A percentile compares a stretch with the other conserved stretches of the same genome.
Evolutionary conservation across 441 rosid species (phyloP).

Genomic region (Bocquillonia castaneifolia): DNA sequence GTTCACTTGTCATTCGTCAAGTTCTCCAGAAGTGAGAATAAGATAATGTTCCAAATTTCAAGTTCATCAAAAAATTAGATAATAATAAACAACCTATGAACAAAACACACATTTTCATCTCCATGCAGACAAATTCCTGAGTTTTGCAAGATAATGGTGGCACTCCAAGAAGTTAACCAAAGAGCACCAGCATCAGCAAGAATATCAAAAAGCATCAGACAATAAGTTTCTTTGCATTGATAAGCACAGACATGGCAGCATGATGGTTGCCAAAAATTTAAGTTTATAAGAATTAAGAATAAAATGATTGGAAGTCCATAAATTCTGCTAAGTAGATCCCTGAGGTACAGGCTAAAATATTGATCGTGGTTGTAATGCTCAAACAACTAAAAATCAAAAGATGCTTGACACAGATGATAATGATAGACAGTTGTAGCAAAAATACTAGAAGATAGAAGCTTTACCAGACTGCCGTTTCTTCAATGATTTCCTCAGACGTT

Average conservation of each 20-base stretch:
- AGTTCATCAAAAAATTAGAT: neutral
- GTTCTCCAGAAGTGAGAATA: neutral
- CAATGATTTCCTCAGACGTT: slow-evolving; percentile 83
- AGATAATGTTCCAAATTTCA: slow-evolving; percentile 1
- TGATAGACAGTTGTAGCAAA: neutral
- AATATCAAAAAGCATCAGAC: neutral
- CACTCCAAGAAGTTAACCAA: neutral
- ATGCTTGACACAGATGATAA: neutral
- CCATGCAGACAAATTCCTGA: neutral
- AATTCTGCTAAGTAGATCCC: neutral
- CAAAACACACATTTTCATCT: neutral
- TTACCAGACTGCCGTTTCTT: slow-evolving; percentile 91
- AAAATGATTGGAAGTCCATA: neutral
- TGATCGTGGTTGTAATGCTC: neutral
- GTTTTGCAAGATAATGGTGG: neutral
- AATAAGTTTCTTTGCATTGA: neutral
- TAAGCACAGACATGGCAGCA: neutral
- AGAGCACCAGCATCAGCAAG: neutral
- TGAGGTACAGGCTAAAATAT: slow-evolving; percentile 6
- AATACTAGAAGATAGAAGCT: slow-evolving; percentile 14
- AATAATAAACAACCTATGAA: neutral
- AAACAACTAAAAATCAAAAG: slow-evolving; percentile 1
- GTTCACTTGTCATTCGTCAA: neutral
- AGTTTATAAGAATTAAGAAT: neutral
- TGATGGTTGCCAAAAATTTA: neutral